Conservation (phyloP, 225 moss, liverwort and hornwort genomes). For the Thuidium tamariscinum region DNA sequence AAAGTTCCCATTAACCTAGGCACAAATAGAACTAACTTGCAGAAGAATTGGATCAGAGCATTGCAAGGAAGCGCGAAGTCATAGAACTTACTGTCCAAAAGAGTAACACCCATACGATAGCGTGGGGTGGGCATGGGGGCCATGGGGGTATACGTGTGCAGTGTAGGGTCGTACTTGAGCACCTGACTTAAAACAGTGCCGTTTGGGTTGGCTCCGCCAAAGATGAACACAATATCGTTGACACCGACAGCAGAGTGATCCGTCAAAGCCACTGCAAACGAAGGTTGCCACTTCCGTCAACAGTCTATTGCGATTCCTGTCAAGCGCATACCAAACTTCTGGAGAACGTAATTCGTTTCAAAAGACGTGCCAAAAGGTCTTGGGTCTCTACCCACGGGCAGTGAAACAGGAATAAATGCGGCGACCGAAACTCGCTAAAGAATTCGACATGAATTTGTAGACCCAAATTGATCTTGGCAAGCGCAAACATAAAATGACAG, state of each 20-base stretch:
- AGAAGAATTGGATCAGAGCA: not conserved
- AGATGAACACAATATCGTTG: conserved; percentile 47
- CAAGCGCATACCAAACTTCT: not conserved
- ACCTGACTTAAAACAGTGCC: conserved; percentile 41
- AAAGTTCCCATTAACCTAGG: not conserved
- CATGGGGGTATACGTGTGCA: conserved; percentile 48
- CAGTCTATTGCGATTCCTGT: not conserved
- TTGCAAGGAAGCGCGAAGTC: not conserved
- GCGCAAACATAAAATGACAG: not conserved
- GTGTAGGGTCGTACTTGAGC: conserved; percentile 49
- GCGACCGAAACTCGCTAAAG: not conserved
- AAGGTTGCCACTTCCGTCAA: not conserved
- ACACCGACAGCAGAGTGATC: conserved; percentile 55
- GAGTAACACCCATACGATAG: conserved; percentile 65
- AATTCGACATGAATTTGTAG: not conserved
- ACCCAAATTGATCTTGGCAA: not conserved
- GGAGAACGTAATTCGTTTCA: not conserved
- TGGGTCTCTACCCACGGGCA: not conserved
- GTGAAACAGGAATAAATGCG: not conserved
- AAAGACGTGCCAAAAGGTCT: not conserved
- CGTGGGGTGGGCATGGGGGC: conserved; percentile 54
- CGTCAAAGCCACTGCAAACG: conserved; percentile 27
- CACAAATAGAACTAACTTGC: not conserved
- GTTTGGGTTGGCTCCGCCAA: conserved; percentile 44
- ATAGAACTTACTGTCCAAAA: conserved; percentile 49